A percentile compares a stretch with the other conserved stretches of the same genome.
Conservation (phyloP, 1,284 basidiomycete species). For the Salmacisia buchloeana region DNA sequence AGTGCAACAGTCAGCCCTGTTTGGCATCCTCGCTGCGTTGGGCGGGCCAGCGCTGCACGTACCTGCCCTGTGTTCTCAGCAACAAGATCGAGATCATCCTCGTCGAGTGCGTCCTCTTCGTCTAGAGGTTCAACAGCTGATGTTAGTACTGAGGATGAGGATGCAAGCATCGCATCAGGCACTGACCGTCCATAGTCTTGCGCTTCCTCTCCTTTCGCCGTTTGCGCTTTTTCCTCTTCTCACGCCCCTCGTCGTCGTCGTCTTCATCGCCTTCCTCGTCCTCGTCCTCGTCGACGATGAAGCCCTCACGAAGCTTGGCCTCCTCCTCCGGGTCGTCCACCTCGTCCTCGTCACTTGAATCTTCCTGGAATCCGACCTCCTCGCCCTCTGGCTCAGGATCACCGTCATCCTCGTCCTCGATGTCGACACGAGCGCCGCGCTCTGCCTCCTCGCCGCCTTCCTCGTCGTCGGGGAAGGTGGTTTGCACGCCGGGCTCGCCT, state of each 20-base stretch:
- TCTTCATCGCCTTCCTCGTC: conserved; percentile 50
- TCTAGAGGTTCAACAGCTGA: neutral
- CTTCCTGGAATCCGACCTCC: conserved; percentile 61
- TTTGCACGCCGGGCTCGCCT: conserved; percentile 15
- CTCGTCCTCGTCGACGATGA: conserved; percentile 49
- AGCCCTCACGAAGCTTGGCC: conserved; percentile 44
- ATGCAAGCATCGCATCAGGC: neutral
- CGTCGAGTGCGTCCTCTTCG: conserved; percentile 71
- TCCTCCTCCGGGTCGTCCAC: conserved; percentile 44
- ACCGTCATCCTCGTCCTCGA: conserved; percentile 31
- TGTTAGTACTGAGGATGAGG: neutral
- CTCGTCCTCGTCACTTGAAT: conserved; percentile 38
- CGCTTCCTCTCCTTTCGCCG: conserved; percentile 57
- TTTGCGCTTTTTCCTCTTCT: conserved; percentile 40
- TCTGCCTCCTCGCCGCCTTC: conserved; percentile 16
- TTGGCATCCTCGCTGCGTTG: conserved; percentile 24
- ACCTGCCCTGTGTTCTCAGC: conserved; percentile 84
- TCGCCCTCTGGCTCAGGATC: conserved; percentile 65
- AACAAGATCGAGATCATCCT: conserved; percentile 88
- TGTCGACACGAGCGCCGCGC: conserved; percentile 34
- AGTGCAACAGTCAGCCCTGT: neutral
- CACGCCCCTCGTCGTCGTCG: conserved; percentile 65
- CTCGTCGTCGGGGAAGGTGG: conserved; percentile 16
- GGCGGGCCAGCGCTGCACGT: conserved; percentile 11
- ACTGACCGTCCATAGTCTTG: conserved; percentile 11